phyloP scores from a whole-genome alignment of 2,329 filamentous ascomycete species.

The Phialophora expanda region DNA sequence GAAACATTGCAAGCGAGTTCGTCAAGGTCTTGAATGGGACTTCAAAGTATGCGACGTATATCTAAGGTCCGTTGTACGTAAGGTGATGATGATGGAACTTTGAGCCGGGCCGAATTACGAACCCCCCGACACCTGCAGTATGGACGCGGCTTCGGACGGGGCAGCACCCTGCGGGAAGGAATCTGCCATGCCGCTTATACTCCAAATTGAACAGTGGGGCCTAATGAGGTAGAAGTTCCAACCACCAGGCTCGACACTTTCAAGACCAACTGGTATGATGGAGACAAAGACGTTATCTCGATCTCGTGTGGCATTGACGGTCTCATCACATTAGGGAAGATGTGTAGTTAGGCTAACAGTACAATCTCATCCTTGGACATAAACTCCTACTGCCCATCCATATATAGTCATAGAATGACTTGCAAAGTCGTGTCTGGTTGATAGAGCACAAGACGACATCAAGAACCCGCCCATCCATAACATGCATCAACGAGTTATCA shows the following conservation, averaged over 20 bases:
- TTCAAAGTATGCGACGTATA: constrained; percentile 41
- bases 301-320: not conserved
- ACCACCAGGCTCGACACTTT: not conserved
- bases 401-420: not conserved
- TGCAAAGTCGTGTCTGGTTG: not conserved
- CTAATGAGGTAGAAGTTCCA: not conserved
- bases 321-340: not conserved
- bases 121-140: too few species aligned
- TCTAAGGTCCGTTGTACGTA: constrained; percentile 13
- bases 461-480: constrained; percentile 10
- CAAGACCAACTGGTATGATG: not conserved
- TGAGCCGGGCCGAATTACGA: too few species aligned
- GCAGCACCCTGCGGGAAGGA: not conserved
- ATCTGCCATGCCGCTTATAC: not conserved
- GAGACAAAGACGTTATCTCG: not conserved
- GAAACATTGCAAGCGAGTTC: constrained; percentile 63
- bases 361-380: constrained; percentile 3
- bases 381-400: not conserved
- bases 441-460: not conserved
- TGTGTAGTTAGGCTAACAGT: not conserved
- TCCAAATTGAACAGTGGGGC: not conserved
- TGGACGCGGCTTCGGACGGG: not conserved
- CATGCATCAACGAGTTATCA: not conserved
- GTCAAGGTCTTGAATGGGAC: constrained; percentile 59
- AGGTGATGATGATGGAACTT: too few species aligned